These are phyloP conservation scores for Bipolaris gigantea DNA, from an alignment of 2,329 filamentous ascomycete species.

Conservation along the genomic window DNA sequence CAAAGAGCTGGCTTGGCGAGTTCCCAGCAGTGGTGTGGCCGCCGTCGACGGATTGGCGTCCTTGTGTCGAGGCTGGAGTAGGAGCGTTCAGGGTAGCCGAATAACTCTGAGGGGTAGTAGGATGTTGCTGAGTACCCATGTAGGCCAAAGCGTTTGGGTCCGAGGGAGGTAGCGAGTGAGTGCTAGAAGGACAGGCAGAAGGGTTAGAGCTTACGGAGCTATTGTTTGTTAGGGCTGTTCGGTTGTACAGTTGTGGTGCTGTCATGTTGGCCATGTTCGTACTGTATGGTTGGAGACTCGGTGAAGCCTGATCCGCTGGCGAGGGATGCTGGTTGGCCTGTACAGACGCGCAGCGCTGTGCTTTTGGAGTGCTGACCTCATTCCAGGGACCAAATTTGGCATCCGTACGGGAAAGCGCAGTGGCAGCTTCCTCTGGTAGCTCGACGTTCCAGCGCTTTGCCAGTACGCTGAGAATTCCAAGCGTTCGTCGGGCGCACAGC, in stretches of 20 bases:
- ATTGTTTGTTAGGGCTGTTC: slow-evolving; percentile 18
- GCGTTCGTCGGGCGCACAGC: slow-evolving; percentile 82
- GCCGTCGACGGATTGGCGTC: slow-evolving; percentile 33
- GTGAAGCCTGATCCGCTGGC: slow-evolving; percentile 27
- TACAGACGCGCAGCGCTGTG: slow-evolving; percentile 21
- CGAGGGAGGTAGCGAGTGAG: slow-evolving; percentile 37
- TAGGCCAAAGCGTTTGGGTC: slow-evolving; percentile 36
- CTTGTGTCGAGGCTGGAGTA: slow-evolving; percentile 29
- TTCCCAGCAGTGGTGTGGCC: slow-evolving; percentile 34
- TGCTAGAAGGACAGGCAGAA: slow-evolving; percentile 32
- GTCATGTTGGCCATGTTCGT: slow-evolving; percentile 30
- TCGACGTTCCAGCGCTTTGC: slow-evolving; percentile 88
- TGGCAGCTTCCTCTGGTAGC: slow-evolving; percentile 78
- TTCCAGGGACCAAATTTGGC: slow-evolving; percentile 71
- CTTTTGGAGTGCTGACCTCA: slow-evolving; percentile 34
- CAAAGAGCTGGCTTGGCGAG: slow-evolving; percentile 58
- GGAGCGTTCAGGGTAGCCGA: slow-evolving; percentile 20
- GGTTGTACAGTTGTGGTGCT: slow-evolving; percentile 32
- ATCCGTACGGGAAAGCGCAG: slow-evolving; percentile 76
- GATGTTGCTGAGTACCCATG: slow-evolving; percentile 36
- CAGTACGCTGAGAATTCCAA: slow-evolving; percentile 82
- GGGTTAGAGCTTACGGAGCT: slow-evolving; percentile 27
- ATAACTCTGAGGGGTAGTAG: slow-evolving; percentile 17
- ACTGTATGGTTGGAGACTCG: slow-evolving; percentile 36
- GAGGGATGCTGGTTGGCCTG: slow-evolving; percentile 22